Evolutionary conservation across 106 monocot species (phyloP).

Genomic region (Iris macrosiphon): DNA sequence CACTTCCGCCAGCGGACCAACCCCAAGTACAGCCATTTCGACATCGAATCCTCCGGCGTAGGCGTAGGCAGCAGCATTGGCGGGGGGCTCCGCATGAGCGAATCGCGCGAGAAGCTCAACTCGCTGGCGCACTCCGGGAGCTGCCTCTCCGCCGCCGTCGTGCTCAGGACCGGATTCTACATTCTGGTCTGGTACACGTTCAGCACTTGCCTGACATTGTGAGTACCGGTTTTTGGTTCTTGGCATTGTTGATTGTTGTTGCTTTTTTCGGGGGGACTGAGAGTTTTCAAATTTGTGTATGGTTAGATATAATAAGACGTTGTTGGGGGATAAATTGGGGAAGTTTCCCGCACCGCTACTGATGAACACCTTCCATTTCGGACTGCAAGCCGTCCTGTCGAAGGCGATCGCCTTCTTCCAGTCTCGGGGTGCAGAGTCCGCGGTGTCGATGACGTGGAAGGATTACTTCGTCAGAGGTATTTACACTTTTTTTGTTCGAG

Average conservation of each 20-base stretch:
- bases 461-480: slow-evolving; percentile 81
- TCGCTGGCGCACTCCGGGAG: slow-evolving; percentile 8
- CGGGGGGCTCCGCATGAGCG: slow-evolving; percentile 28
- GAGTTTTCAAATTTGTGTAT: not conserved
- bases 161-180: slow-evolving; percentile 62
- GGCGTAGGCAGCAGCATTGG: too few relatives aligned
- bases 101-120: slow-evolving; percentile 46
- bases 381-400: slow-evolving; percentile 67
- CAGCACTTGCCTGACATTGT: slow-evolving; percentile 88
- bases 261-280: not conserved
- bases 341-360: slow-evolving; percentile 84
- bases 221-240: slow-evolving; percentile 16
- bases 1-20: not conserved
- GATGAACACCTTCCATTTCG: slow-evolving; percentile 80
- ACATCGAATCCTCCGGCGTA: too few relatives aligned
- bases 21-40: slow-evolving; percentile 21
- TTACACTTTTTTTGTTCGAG: too few relatives aligned
- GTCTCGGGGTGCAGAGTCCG: slow-evolving; percentile 13
- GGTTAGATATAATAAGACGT: slow-evolving; percentile 70
- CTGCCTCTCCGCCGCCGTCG: slow-evolving; percentile 17
- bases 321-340: slow-evolving; percentile 75
- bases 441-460: slow-evolving; percentile 45
- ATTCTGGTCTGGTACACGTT: slow-evolving; percentile 69
- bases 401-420: slow-evolving; percentile 35
- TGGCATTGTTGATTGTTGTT: not conserved